Conservation (phyloP, 805 yeast genomes). For the Wickerhamomyces bovis region DNA sequence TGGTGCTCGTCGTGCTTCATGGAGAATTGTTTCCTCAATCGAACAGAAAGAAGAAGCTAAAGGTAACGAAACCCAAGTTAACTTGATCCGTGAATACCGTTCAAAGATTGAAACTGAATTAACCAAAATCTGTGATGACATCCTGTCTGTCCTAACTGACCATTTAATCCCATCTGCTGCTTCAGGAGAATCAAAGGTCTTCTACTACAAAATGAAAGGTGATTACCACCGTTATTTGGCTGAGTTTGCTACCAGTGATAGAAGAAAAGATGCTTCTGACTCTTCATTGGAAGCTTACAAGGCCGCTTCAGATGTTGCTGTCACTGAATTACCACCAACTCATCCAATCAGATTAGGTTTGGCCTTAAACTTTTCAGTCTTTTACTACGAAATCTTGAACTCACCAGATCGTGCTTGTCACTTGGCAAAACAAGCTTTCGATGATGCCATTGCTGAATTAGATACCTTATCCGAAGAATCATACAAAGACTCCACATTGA, state of each 20-base stretch:
- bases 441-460: slow-evolving; percentile 97
- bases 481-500: slow-evolving; percentile 96
- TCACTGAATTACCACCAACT: slow-evolving; percentile 94
- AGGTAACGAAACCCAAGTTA: slow-evolving; percentile 87
- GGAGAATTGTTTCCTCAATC: slow-evolving; percentile 97
- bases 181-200: slow-evolving; percentile 96
- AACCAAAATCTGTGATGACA: slow-evolving; percentile 90
- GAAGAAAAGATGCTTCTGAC: slow-evolving; percentile 89
- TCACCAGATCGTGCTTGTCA: slow-evolving; percentile 99
- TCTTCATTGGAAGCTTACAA: slow-evolving; percentile 91
- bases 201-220: slow-evolving; percentile 99
- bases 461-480: slow-evolving; percentile 97
- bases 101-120: slow-evolving; percentile 90
- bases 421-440: slow-evolving; percentile 97
- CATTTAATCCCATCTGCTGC: slow-evolving; percentile 92
- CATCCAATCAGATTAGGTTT: slow-evolving; percentile 98
- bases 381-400: slow-evolving; percentile 96
- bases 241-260: slow-evolving; percentile 88
- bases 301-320: slow-evolving; percentile 94
- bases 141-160: slow-evolving; percentile 77
- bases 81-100: slow-evolving; percentile 89
- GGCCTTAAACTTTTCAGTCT: slow-evolving; percentile 96
- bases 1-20: slow-evolving; percentile 98
- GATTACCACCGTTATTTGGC: slow-evolving; percentile 99
- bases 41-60: slow-evolving; percentile 98